These are phyloP conservation scores for Neoarthrinium moseri DNA, from an alignment of 2,329 filamentous ascomycete species.

Conservation along the genomic window DNA sequence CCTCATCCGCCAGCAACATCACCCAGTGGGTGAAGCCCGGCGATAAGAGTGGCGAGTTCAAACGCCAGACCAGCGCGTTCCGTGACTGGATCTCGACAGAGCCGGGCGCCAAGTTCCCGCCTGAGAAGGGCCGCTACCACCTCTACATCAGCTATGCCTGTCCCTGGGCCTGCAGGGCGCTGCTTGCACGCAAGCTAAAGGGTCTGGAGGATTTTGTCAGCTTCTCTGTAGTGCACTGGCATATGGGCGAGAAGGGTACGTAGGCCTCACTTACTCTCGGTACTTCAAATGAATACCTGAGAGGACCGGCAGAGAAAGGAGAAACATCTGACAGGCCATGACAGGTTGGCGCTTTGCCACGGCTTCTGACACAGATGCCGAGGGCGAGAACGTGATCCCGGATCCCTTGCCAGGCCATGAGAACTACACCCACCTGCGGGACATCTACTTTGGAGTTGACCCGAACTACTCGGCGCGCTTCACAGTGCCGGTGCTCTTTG, in stretches of 20 bases:
- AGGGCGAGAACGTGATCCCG: slow-evolving; percentile 63
- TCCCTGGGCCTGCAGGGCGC: slow-evolving; percentile 86
- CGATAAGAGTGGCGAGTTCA: slow-evolving; percentile 88
- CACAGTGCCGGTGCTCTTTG: slow-evolving; percentile 85
- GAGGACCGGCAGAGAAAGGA: not conserved
- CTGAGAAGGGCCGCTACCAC: slow-evolving; percentile 89
- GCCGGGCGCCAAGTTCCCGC: slow-evolving; percentile 70
- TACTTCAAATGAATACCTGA: not conserved
- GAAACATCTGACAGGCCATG: not conserved
- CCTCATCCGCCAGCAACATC: slow-evolving; percentile 48
- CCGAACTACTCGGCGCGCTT: slow-evolving; percentile 74
- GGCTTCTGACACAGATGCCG: slow-evolving; percentile 51
- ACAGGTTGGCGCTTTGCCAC: slow-evolving; percentile 82
- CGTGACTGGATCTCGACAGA: slow-evolving; percentile 76
- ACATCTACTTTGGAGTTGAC: slow-evolving; percentile 78
- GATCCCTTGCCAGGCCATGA: slow-evolving; percentile 71
- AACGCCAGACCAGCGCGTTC: slow-evolving; percentile 81
- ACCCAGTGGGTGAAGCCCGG: slow-evolving; percentile 80
- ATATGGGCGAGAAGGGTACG: slow-evolving; percentile 63
- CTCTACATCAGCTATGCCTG: slow-evolving; percentile 94
- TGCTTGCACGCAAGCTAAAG: slow-evolving; percentile 89
- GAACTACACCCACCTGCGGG: slow-evolving; percentile 65
- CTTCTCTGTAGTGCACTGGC: slow-evolving; percentile 87
- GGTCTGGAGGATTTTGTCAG: slow-evolving; percentile 83
- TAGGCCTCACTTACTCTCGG: slow-evolving; percentile 5